phyloP scores from a whole-genome alignment of 495 filamentous ascomycete species.

The Tetracladium setigerum region DNA sequence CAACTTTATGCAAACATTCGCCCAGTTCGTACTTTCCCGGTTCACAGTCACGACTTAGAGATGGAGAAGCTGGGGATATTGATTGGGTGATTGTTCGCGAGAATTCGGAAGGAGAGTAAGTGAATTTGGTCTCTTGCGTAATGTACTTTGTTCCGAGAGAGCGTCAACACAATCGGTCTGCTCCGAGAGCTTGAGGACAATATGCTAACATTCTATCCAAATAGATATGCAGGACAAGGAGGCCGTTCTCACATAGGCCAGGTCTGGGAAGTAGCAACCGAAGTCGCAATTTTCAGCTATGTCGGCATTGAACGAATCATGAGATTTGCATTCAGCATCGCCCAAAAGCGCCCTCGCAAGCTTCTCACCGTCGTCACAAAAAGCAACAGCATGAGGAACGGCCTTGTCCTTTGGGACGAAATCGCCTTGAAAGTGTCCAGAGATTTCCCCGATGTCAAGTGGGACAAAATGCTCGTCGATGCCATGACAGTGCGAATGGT shows the following conservation, averaged over 20 bases:
- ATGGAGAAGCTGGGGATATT: constrained; percentile 30
- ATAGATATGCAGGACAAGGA: constrained; percentile 44
- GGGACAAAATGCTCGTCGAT: constrained; percentile 52
- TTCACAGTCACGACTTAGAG: constrained; percentile 38
- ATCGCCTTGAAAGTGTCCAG: constrained; percentile 35
- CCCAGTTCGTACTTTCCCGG: constrained; percentile 43
- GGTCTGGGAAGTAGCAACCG: constrained; percentile 46
- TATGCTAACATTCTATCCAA: too few relatives aligned
- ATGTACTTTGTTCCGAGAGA: too few relatives aligned
- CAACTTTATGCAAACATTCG: constrained; percentile 50
- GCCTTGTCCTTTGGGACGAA: constrained; percentile 50
- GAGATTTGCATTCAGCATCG: constrained; percentile 45
- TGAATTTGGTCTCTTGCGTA: too few relatives aligned
- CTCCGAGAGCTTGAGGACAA: too few relatives aligned
- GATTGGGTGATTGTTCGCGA: constrained; percentile 51
- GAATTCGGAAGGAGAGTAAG: constrained; percentile 44
- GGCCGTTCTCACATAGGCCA: constrained; percentile 43
- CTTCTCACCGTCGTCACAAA: constrained; percentile 48
- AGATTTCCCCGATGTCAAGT: constrained; percentile 41
- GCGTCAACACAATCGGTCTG: too few relatives aligned
- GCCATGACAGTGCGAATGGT: constrained; percentile 53
- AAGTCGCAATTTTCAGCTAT: constrained; percentile 45
- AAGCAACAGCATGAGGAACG: constrained; percentile 47
- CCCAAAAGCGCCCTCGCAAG: constrained; percentile 37
- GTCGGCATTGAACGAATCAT: constrained; percentile 46